Conservation (phyloP, 2,329 filamentous ascomycete species). For the Beauveria scarabaeidicola region DNA sequence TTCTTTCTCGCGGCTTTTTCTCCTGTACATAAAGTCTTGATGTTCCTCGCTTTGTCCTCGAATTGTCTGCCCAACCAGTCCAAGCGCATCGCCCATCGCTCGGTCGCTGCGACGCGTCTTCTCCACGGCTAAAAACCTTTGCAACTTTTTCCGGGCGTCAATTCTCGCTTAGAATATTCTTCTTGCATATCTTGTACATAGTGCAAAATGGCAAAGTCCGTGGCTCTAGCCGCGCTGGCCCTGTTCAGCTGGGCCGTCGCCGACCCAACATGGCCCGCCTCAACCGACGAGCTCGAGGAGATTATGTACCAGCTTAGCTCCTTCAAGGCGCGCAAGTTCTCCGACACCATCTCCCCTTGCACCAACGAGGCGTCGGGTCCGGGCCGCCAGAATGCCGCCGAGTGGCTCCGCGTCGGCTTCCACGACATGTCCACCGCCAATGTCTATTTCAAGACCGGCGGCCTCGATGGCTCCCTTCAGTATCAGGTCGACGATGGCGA, state of each 20-base stretch:
- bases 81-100: background rate
- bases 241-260: constrained; percentile 28
- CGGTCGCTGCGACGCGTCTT: background rate
- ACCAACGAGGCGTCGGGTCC: constrained; percentile 41
- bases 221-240: constrained; percentile 28
- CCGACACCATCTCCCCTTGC: constrained; percentile 49
- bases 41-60: background rate
- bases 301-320: constrained; percentile 52
- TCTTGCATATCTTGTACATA: background rate
- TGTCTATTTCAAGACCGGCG: constrained; percentile 37
- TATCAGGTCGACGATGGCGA: constrained; percentile 49
- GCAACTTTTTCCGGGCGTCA: background rate
- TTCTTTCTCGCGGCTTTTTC: background rate
- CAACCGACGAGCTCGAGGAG: constrained; percentile 54
- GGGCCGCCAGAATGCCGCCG: constrained; percentile 50
- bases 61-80: background rate
- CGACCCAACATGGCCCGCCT: constrained; percentile 52
- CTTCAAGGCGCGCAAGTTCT: constrained; percentile 46
- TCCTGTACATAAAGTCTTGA: background rate
- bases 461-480: constrained; percentile 51
- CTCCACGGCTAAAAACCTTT: background rate
- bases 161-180: background rate
- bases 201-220: constrained; percentile 2
- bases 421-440: constrained; percentile 54
- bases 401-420: constrained; percentile 54